Conservation (phyloP, 345 rosid genomes). For the Brassica cretica region DNA sequence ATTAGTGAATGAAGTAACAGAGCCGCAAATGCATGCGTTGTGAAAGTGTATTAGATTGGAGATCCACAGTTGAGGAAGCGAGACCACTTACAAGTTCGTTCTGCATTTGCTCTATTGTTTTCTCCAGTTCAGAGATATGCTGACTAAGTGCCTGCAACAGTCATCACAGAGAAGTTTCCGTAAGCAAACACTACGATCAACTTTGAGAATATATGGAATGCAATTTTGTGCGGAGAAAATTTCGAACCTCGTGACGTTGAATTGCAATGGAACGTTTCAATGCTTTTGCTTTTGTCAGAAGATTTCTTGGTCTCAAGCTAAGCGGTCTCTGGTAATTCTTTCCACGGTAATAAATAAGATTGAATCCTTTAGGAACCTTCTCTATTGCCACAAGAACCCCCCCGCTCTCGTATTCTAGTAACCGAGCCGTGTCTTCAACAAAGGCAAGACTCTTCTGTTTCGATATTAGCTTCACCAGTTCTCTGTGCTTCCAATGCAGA, state of each 20-base stretch:
- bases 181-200: background rate
- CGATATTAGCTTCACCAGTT: conserved; percentile 38
- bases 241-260: conserved; percentile 88
- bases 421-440: conserved; percentile 88
- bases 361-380: conserved; percentile 85
- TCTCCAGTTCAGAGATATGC: conserved; percentile 48
- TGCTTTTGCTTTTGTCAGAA: conserved; percentile 91
- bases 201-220: conserved; percentile 8
- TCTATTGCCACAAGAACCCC: conserved; percentile 93
- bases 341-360: conserved; percentile 85
- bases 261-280: conserved; percentile 90
- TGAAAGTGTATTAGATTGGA: background rate
- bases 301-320: conserved; percentile 87
- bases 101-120: no score
- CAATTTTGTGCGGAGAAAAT: background rate
- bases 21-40: conserved; percentile 5
- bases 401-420: conserved; percentile 91
- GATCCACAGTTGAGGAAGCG: conserved; percentile 44
- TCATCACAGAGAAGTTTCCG: conserved; percentile 20
- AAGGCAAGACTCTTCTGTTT: conserved; percentile 59
- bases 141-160: conserved; percentile 81
- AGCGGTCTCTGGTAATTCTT: conserved; percentile 88
- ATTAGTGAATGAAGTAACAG: conserved; percentile 12
- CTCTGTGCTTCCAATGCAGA: no score
- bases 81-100: background rate